Percentiles rank a stretch among this genome's conserved stretches.
Evolutionary conservation across 2,329 filamentous ascomycete genomes (phyloP).

Genomic region (Didymellaceae sp.): DNA sequence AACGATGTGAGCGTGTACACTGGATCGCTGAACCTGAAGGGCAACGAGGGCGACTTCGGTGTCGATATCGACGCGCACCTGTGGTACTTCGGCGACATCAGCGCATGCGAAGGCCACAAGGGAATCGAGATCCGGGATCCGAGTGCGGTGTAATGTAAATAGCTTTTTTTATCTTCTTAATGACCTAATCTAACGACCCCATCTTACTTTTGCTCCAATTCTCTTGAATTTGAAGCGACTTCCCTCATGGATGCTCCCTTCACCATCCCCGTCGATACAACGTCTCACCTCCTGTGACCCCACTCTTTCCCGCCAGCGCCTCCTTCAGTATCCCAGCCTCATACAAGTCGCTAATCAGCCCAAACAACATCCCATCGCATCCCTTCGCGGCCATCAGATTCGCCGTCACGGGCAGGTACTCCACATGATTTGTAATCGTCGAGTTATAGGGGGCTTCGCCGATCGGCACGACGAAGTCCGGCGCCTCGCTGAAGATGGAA

Average conservation of each 20-base stretch:
- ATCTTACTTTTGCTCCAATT: neutral
- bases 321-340: constrained; percentile 56
- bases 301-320: constrained; percentile 54
- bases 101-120: constrained; percentile 36
- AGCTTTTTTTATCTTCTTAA: no score
- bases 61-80: constrained; percentile 41
- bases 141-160: neutral
- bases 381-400: constrained; percentile 65
- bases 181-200: constrained; percentile 1
- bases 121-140: constrained; percentile 35
- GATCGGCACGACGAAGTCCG: constrained; percentile 56
- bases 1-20: constrained; percentile 31
- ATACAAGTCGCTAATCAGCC: constrained; percentile 60
- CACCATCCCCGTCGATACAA: constrained; percentile 40
- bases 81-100: constrained; percentile 47
- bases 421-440: constrained; percentile 56
- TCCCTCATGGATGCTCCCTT: neutral
- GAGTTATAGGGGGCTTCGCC: constrained; percentile 55
- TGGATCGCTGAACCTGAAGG: constrained; percentile 30
- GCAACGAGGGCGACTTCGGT: constrained; percentile 40
- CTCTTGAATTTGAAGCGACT: neutral
- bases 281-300: constrained; percentile 50
- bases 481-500: constrained; percentile 56
- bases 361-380: constrained; percentile 66
- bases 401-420: constrained; percentile 64